These are phyloP conservation scores for Papiliotrema terrestris DNA, from an alignment of 1,284 basidiomycete species.

Conservation along the genomic window DNA sequence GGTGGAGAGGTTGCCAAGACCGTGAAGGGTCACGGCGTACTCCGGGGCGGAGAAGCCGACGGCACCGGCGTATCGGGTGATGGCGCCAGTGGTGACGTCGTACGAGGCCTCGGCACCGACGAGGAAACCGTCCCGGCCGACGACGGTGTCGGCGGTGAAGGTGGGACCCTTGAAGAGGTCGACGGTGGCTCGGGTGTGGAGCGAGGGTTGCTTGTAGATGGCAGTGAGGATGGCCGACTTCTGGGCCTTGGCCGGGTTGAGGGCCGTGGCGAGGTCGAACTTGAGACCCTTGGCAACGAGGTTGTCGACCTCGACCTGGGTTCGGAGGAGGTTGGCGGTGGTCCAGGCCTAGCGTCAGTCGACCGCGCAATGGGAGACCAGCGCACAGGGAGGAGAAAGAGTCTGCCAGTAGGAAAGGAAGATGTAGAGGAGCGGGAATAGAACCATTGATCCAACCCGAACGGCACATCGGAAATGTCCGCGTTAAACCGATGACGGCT, in stretches of 20 bases:
- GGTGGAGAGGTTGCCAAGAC: conserved; percentile 88
- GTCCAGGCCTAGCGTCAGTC: conserved; percentile 67
- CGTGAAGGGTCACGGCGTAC: conserved; percentile 94
- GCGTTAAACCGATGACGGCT: not conserved
- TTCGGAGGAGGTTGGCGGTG: conserved; percentile 81
- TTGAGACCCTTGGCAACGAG: conserved; percentile 97
- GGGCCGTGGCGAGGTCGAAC: conserved; percentile 80
- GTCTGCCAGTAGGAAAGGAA: not conserved
- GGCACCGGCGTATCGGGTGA: conserved; percentile 89
- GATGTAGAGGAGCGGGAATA: too few species aligned
- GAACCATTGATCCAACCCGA: too few species aligned
- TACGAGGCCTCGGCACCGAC: conserved; percentile 94
- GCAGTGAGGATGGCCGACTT: conserved; percentile 78
- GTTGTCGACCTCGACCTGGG: conserved; percentile 94
- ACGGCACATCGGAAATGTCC: not conserved
- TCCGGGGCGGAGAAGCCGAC: conserved; percentile 88
- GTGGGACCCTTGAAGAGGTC: conserved; percentile 98
- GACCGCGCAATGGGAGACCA: not conserved
- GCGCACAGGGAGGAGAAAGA: not conserved
- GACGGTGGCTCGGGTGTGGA: conserved; percentile 87
- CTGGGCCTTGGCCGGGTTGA: conserved; percentile 67
- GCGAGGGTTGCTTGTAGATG: conserved; percentile 92
- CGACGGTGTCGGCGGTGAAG: conserved; percentile 90
- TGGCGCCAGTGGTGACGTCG: conserved; percentile 89
- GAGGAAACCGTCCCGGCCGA: conserved; percentile 97